Evolutionary conservation across 768 basidiomycete genomes (phyloP), one percentile per base, ranked within the genome.

Genomic region (Pleurotus ostreatus): DNA sequence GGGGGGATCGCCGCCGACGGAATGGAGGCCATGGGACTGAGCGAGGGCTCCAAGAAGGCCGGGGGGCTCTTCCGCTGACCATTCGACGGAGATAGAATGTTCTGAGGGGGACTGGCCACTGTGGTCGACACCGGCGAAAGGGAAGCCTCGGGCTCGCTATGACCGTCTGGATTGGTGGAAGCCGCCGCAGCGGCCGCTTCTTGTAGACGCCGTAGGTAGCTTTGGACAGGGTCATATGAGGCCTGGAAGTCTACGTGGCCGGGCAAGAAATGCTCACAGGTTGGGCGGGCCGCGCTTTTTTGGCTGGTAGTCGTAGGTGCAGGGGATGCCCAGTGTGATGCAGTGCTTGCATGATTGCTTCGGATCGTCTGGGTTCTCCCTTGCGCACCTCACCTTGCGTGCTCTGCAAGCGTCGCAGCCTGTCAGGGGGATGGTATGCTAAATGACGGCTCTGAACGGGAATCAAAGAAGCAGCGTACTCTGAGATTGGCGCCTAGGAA

Each of bases 281-380:
- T 95, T 95, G 1, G 93, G 94, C 2, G 94, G 94, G 0, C 94
- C 94, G 55, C 94, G 78, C 71, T 95, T 95, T 78, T 94, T 94
- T 16, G 94, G 94, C 67, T 91, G 89, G 68, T 95, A 95, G 66
- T 92, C 89, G 62, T 94, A 96, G 1, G 89, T 93, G 69, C 94
- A 94, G 4, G 85, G 81, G 48, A 94, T 88, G 16, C 84, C 87
- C 49, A 94, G 82, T 0, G 87, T 80, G 62, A 88, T 77, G 68
- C 92, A 94, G 66, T 94, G 92, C 67, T 90, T 93, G 87, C 92
- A 94, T 6, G 87, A 78, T 60, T 84, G 84, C 69, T 86, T 88
- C 8, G 81, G 75, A 65, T 89, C 88, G 60, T 89, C 88, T 22
- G 85, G 81, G 62, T 86, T 86, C 65, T 93, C 92, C 59, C 87